phyloP scores from a whole-genome alignment of 163 green algal species.

The Scenedesmus sp. region DNA sequence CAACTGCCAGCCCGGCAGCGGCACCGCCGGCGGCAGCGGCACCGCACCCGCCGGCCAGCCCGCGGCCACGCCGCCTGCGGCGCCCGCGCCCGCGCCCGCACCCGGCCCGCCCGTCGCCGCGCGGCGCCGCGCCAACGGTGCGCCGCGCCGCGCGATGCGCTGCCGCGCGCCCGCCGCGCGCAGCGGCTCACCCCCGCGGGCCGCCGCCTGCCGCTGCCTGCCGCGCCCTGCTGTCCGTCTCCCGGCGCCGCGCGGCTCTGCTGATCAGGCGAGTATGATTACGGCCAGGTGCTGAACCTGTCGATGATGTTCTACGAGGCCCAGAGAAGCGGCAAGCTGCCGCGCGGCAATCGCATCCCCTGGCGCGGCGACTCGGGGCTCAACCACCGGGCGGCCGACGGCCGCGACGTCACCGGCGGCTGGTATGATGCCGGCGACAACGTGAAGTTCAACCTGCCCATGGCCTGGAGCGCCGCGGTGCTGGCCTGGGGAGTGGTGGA shows the following conservation, averaged over 20 bases:
- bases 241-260: too few species aligned
- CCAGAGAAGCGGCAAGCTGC: slow-evolving; percentile 55
- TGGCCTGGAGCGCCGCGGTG: slow-evolving; percentile 74
- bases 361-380: slow-evolving; percentile 63
- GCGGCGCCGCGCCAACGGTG: not conserved
- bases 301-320: slow-evolving; percentile 59
- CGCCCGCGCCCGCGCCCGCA: not conserved
- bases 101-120: not conserved
- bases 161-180: not conserved
- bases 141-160: not conserved
- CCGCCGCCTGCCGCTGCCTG: slow-evolving; percentile 1
- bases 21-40: not conserved
- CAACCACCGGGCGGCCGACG: slow-evolving; percentile 47
- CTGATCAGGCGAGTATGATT: slow-evolving; percentile 26
- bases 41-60: not conserved
- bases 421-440: slow-evolving; percentile 69
- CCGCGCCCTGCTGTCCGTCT: not conserved
- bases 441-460: slow-evolving; percentile 78
- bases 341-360: slow-evolving; percentile 53
- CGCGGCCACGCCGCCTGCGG: not conserved
- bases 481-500: slow-evolving; percentile 75
- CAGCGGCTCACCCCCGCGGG: not conserved
- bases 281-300: slow-evolving; percentile 39
- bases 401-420: slow-evolving; percentile 52
- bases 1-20: slow-evolving; percentile 29